A percentile compares a stretch with the other conserved stretches of the same genome.
phyloP scores from a whole-genome alignment of 2,329 filamentous ascomycete genomes.

The Leptoxyphium fumago region DNA sequence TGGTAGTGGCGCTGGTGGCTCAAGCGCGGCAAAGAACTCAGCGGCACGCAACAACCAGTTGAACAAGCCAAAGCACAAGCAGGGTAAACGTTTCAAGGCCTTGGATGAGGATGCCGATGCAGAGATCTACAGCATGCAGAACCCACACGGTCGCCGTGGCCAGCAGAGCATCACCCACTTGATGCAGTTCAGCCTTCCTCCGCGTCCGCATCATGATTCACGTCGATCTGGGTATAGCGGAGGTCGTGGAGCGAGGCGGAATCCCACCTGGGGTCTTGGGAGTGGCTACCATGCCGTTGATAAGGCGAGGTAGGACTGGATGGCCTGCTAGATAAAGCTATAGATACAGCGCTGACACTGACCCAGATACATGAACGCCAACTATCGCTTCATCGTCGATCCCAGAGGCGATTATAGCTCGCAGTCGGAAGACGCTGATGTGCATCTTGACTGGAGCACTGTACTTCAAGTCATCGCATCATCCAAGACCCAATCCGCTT shows the following conservation, averaged over 20 bases:
- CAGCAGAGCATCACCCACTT: slow-evolving; percentile 96
- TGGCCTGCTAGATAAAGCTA: neutral
- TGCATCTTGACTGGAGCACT: slow-evolving; percentile 78
- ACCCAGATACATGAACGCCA: slow-evolving; percentile 71
- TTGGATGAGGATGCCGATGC: slow-evolving; percentile 79
- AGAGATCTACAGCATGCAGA: slow-evolving; percentile 36
- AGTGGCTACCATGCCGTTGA: slow-evolving; percentile 83
- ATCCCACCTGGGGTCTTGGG: slow-evolving; percentile 69
- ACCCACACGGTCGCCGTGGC: slow-evolving; percentile 51
- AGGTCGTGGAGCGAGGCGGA: slow-evolving; percentile 39
- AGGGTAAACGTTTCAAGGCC: slow-evolving; percentile 53
- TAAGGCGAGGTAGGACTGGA: slow-evolving; percentile 56
- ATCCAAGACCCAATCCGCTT: slow-evolving; percentile 70
- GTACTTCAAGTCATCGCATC: slow-evolving; percentile 88
- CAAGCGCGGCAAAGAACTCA: slow-evolving; percentile 9
- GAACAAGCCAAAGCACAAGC: slow-evolving; percentile 69
- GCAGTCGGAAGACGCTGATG: slow-evolving; percentile 74
- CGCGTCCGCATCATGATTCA: slow-evolving; percentile 48
- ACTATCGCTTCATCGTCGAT: slow-evolving; percentile 91
- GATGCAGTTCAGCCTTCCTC: slow-evolving; percentile 76
- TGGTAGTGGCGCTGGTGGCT: slow-evolving; percentile 9
- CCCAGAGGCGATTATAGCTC: slow-evolving; percentile 64
- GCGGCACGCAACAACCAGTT: slow-evolving; percentile 61
- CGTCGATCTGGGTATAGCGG: slow-evolving; percentile 29
- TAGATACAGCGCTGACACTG: slow-evolving; percentile 5